Evolutionary conservation across 2,329 filamentous ascomycete genomes (phyloP).

Genomic region (Mycosphaerella arachidis): DNA sequence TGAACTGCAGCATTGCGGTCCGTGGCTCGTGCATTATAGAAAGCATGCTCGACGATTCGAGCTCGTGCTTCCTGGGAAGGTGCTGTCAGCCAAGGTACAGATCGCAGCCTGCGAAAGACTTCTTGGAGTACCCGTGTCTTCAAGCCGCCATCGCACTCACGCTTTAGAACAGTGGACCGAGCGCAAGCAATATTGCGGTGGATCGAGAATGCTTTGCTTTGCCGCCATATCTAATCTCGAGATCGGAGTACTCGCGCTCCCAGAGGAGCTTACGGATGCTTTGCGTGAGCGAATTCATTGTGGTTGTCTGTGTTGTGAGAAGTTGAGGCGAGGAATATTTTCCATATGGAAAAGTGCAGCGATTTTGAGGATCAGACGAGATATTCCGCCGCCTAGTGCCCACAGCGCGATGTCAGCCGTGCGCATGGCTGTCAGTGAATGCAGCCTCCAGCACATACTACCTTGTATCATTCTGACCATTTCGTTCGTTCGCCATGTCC

Average conservation of each 20-base stretch:
- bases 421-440: neutral
- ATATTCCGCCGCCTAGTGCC: neutral
- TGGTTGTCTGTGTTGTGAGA: neutral
- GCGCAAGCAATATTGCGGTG: neutral
- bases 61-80: neutral
- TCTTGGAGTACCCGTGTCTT: neutral
- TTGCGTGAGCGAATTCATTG: neutral
- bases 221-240: neutral
- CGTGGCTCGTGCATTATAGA: neutral
- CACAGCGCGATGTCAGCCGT: neutral
- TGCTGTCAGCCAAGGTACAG: neutral
- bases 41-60: conserved; percentile 7
- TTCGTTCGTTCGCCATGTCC: neutral
- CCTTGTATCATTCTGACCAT: too few relatives aligned
- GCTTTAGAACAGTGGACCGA: neutral
- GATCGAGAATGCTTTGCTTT: neutral
- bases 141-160: neutral
- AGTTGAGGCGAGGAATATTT: neutral
- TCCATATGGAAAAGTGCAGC: neutral
- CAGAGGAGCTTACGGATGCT: conserved; percentile 1
- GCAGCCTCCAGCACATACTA: neutral
- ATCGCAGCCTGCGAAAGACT: too few relatives aligned
- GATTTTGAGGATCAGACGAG: neutral
- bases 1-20: neutral
- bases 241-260: conserved; percentile 7